phyloP scores from a whole-genome alignment of 257 asterid genomes.

The Plectranthus barbatus region DNA sequence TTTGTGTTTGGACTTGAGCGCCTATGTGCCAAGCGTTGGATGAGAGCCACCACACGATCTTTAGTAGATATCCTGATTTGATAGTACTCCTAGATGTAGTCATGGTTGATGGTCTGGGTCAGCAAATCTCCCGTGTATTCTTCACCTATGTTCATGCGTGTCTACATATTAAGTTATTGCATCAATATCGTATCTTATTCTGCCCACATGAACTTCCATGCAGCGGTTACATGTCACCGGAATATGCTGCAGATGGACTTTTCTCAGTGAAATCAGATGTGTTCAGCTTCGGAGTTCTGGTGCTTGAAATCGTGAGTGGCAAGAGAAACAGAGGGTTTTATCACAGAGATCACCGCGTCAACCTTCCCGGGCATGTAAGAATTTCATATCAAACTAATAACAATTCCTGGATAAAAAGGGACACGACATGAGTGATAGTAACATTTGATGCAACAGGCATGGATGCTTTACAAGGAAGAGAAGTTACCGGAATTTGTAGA shows the following conservation, averaged over 20 bases:
- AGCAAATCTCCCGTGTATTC: too few species aligned
- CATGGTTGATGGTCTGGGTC: too few species aligned
- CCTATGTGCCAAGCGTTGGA: too few species aligned
- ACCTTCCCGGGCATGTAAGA: conserved; percentile 33
- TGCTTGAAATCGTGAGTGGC: conserved; percentile 25
- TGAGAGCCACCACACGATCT: background rate
- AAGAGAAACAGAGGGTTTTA: conserved; percentile 18
- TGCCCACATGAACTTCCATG: background rate
- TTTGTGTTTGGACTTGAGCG: background rate
- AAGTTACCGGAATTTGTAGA: background rate
- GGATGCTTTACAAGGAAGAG: background rate
- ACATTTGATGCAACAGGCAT: background rate
- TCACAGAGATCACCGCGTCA: conserved; percentile 4
- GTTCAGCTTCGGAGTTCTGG: conserved; percentile 26
- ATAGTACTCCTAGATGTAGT: too few species aligned
- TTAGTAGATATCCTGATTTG: too few species aligned
- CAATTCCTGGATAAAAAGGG: background rate
- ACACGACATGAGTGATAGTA: background rate
- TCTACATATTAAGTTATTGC: too few species aligned
- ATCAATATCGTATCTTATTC: too few species aligned
- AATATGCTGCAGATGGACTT: conserved; percentile 16
- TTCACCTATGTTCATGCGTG: too few species aligned
- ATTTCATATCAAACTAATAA: background rate
- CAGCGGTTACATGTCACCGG: conserved; percentile 34
- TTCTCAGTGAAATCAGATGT: conserved; percentile 31